Percentiles rank a stretch among this genome's conserved stretches.
phyloP scores from a whole-genome alignment of 129 eudicot genomes.

The Chrysanthemum seticuspe region DNA sequence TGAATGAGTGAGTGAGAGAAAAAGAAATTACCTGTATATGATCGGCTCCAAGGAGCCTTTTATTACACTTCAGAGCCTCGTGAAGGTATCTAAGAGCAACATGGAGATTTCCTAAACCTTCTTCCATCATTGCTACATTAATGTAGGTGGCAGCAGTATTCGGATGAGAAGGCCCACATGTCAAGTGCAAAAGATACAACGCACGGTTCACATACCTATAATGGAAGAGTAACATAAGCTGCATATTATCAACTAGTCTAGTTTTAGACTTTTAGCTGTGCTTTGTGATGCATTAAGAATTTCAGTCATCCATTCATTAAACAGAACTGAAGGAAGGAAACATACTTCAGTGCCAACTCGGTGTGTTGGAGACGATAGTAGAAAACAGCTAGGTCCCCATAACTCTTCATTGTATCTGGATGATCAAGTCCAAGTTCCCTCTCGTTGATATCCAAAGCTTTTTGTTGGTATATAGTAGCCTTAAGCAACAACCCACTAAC shows the following conservation, averaged over 20 bases:
- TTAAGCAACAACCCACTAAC: constrained; percentile 6
- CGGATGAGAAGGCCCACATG: constrained; percentile 98
- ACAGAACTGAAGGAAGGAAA: neutral
- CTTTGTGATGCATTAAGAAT: neutral
- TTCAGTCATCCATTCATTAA: neutral
- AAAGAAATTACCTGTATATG: constrained; percentile 77
- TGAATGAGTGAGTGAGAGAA: neutral
- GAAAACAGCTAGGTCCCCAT: constrained; percentile 96
- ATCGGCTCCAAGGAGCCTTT: constrained; percentile 95
- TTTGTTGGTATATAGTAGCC: constrained; percentile 99
- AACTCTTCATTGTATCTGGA: constrained; percentile 99
- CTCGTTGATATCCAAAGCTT: constrained; percentile 95
- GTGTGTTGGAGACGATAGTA: constrained; percentile 97
- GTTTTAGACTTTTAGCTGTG: no score
- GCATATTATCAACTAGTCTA: neutral
- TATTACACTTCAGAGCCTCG: constrained; percentile 96
- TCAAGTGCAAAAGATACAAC: constrained; percentile 86
- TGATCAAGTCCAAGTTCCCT: constrained; percentile 99
- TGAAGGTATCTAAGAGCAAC: constrained; percentile 97
- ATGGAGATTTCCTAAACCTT: constrained; percentile 94
- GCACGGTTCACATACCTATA: constrained; percentile 96
- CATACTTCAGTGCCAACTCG: constrained; percentile 91
- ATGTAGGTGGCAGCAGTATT: constrained; percentile 98
- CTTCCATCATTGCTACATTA: constrained; percentile 99
- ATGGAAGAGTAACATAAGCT: constrained; percentile 17